These are phyloP conservation scores for Pilatotrama ljubarskyi DNA, from an alignment of 768 basidiomycete species.

Conservation along the genomic window DNA sequence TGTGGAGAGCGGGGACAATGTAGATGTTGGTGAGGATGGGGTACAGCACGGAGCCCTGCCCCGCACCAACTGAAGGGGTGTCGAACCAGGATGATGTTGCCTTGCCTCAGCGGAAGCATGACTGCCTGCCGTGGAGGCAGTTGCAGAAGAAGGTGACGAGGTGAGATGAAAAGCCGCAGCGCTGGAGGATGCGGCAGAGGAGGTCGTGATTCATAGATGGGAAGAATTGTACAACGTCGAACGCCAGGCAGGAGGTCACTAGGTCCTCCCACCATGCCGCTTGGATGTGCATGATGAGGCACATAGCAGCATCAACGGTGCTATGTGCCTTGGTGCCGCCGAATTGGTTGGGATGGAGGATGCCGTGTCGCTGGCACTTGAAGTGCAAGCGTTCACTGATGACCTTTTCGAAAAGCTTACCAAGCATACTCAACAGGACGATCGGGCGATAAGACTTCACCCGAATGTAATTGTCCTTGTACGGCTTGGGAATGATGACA, in stretches of 20 bases:
- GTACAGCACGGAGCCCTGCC: conserved; percentile 23
- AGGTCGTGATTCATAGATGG: conserved; percentile 22
- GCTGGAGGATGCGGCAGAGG: conserved; percentile 3
- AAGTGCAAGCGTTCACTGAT: conserved; percentile 21
- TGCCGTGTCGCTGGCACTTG: conserved; percentile 15
- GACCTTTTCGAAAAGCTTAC: conserved; percentile 28
- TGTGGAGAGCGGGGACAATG: conserved; percentile 16
- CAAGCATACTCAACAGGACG: conserved; percentile 25
- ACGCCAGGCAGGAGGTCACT: conserved; percentile 13
- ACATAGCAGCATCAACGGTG: conserved; percentile 22
- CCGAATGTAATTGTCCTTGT: conserved; percentile 23
- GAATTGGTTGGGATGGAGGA: conserved; percentile 24
- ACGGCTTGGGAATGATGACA: conserved; percentile 27
- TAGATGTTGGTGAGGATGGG: conserved; percentile 19
- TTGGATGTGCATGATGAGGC: conserved; percentile 18
- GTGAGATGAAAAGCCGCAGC: conserved; percentile 11
- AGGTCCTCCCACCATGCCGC: conserved; percentile 4
- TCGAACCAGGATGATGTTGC: not conserved
- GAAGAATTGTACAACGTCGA: conserved; percentile 26
- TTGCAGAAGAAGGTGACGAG: conserved; percentile 12
- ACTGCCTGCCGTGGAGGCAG: conserved; percentile 12
- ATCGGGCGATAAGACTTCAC: conserved; percentile 31
- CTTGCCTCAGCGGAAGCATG: conserved; percentile 15
- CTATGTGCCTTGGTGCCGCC: conserved; percentile 23
- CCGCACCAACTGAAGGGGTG: conserved; percentile 4